Conservation (phyloP, 805 yeast genomes). For the Peterozyma xylosa region DNA sequence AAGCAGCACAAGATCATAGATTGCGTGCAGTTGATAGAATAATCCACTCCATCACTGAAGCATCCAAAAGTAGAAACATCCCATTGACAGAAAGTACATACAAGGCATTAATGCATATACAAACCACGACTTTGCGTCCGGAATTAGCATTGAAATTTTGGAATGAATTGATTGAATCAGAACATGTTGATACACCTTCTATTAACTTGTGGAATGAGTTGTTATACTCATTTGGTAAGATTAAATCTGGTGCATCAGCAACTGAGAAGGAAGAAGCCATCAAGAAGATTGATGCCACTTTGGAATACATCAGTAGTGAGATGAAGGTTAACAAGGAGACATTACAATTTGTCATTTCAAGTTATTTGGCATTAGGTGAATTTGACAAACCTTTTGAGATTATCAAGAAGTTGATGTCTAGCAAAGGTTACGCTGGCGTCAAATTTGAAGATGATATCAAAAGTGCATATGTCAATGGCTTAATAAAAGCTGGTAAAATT, state of each 20-base stretch:
- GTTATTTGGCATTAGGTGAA: slow-evolving; percentile 33
- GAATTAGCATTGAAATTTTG: slow-evolving; percentile 37
- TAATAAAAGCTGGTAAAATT: slow-evolving; percentile 30
- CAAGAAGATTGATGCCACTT: slow-evolving; percentile 28
- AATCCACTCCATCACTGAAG: not conserved
- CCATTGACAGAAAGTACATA: slow-evolving; percentile 33
- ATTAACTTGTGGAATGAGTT: slow-evolving; percentile 53
- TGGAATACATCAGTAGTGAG: slow-evolving; percentile 19
- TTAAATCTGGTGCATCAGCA: slow-evolving; percentile 13
- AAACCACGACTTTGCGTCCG: slow-evolving; percentile 25
- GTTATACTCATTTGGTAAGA: slow-evolving; percentile 25
- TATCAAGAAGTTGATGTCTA: slow-evolving; percentile 19
- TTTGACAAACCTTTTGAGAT: slow-evolving; percentile 34
- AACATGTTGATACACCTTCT: slow-evolving; percentile 27
- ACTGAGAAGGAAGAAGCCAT: slow-evolving; percentile 17
- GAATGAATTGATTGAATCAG: slow-evolving; percentile 35
- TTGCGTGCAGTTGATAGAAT: not conserved
- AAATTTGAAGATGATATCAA: slow-evolving; percentile 33
- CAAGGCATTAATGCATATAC: slow-evolving; percentile 38
- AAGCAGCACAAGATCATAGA: slow-evolving; percentile 5
- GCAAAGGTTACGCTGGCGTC: slow-evolving; percentile 25
- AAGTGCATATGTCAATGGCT: slow-evolving; percentile 28
- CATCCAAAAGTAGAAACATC: slow-evolving; percentile 17
- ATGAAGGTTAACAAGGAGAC: slow-evolving; percentile 39
- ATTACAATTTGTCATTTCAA: slow-evolving; percentile 37